Evolutionary conservation across 495 filamentous ascomycete species (phyloP), one percentile per base, ranked within the genome.

Genomic region (Penicillium goetzii): DNA sequence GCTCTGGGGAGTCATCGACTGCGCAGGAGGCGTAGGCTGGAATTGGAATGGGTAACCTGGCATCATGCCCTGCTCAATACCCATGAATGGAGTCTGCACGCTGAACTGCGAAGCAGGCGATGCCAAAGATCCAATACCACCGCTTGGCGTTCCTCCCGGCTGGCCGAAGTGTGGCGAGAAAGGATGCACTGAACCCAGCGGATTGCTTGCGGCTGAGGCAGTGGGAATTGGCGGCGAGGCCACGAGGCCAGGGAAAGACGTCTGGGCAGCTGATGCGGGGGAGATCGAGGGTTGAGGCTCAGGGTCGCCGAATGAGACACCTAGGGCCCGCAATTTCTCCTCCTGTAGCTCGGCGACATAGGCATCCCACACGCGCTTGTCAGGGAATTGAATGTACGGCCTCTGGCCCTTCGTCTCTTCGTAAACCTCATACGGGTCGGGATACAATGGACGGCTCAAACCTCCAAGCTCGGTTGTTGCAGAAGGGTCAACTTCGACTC

Each of bases 291-390:
- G 83, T 41, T 74, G 74, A 17, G 85, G 81, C 28, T 93, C 90
- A 11, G 91, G 89, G 49, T 89, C 89, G 25, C 87, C 89, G 58
- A 89, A 81, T 19, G 84, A 90, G 2, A 97, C 95, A 49, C 95
- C 95, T 50, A 99, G 83, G 54, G 93, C 92, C 36, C 91, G 87
- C 43, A 99, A 81, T 77, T 96, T 99, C 62, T 93, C 90, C 75
- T 99, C 95, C 68, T 88, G 88, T 56, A 97, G 74, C 56, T 85
- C 83, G 52, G 89, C 81, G 33, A 94, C 90, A 76, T 98, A 97
- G 17, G 83, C 78, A 70, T 92, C 88, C 94, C 95, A 97, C 30
- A 89, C 90, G 76, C 76, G 70, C 45, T 73, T 81, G 73, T 97
- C 88, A 0, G 96, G 95, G 68, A 99, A 87, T 40, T 81, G 83